Evolutionary conservation across 495 filamentous ascomycete species (phyloP), one percentile per base, ranked within the genome.

Genomic region (Aspergillus nidulans): DNA sequence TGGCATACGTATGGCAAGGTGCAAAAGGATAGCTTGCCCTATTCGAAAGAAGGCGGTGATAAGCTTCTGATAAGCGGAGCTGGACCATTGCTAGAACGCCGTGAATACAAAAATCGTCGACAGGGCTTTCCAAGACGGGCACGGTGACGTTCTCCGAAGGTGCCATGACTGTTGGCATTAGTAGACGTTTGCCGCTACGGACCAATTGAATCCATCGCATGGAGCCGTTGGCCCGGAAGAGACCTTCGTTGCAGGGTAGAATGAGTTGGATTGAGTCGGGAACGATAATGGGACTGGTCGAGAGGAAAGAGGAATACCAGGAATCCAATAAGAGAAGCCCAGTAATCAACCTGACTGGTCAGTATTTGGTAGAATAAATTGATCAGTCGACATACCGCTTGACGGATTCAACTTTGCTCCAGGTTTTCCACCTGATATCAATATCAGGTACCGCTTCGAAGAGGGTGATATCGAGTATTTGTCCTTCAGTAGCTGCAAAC

Each of bases 401-500:
- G 0, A 67, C 69, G 23, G 72, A 77, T 62, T 81, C 78, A 6
- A 81, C 70, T 44, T 71, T 76, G 55, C 71, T 72, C 78, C 78
- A 81, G 4, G 76, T 74, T 53, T 80, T 80, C 78, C 78, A 81
- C 62, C 76, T 63, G 42, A 68, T 64, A 28, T 79, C 78, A 18
- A 75, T 67, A 61, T 80, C 76, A 7, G 71, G 63, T 3, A 79
- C 66, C 15, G 67, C 63, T 25, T 77, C 72, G 38, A 78, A 78
- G 6, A 80, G 57, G 40, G 65, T 68, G 60, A 69, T 74, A 42
- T 77, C 75, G 8, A 78, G 70, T 1, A 72, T 63, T 53, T 78
- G 73, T 18, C 72, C 71, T 51, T 79, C 75, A 8, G 61, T 74
- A 7, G 74, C 67, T 19, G 74, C 68, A 53, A 81, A 80, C 2